Base-by-base conservation (phyloP, 768 basidiomycete genomes). In the Chlorophyllum brunneum region DNA sequence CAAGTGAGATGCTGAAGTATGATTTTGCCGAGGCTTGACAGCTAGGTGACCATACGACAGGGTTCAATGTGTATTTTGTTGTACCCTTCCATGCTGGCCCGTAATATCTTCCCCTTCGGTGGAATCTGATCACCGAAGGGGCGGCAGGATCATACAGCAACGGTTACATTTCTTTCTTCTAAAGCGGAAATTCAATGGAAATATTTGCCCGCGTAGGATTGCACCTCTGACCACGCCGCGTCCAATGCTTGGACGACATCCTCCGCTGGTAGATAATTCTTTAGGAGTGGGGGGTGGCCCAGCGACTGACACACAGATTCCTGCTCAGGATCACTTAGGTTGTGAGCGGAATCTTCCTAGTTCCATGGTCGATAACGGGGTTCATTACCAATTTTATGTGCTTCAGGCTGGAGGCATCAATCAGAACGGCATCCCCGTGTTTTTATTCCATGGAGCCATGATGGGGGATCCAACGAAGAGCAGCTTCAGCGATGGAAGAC, bases 401-500 rank as follows among this genome's bases (percentile, higher is more conserved):
- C 26, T 69, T 67, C 56, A 78, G 43, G 53, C 73, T 80, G 3
- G 77, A 80, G 23, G 83, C 83, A n/a, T 83, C 83, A 57, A 87
- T 83, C 50, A 86, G 66, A 51, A 85, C 67, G 20, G 76, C 63
- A 57, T 81, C 78, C 9, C 77, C 74, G 22, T 69, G 58, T 55
- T 80, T 77, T 6, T 72, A 65, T 57, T 75, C 71, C 43, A 84
- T 59, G 2, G 67, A 51, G 5, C 77, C 79, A 55, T 85, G 82
- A 52, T 84, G 75, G 47, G 81, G 77, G 45, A 77, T 68, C 83
- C 83, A 85, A n/a, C 83, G 71, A 41, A 83, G 65, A 1, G 82
- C 79, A 3, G 81, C 71, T 63, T 84, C 81, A 2, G 69, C 51
- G 81, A 65, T 0, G 74, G 72, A 3, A 85, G 61, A 37, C 64